Base-by-base conservation (phyloP, 1,284 basidiomycete genomes). In the Cutaneotrichosporon cavernicola region DNA sequence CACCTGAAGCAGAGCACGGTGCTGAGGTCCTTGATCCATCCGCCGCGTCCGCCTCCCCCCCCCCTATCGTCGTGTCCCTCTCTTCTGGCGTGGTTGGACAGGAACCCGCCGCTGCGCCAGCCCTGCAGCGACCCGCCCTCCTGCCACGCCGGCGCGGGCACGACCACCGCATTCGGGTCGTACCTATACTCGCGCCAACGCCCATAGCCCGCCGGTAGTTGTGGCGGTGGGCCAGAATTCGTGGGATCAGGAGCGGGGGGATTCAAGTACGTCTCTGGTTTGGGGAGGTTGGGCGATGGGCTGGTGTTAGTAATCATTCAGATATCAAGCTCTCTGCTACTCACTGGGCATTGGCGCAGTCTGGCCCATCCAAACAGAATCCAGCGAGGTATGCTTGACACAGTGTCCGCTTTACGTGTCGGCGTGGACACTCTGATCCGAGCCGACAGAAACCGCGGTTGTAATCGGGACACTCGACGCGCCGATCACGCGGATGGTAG, bases 381-480 rank as follows among this genome's bases (percentile, higher is more conserved):
- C 97, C 97, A 14, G 91, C 91, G 34, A 97, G 80, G 81, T 97
- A 99, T 30, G 89, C 82, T 69, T 94, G 92, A 78, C 97, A 99
- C 34, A 91, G 87, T 18, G 95, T 90, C 58, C 91, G 86, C 56
- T 94, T 87, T 40, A 97, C 88, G 80, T 99, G 97, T 81, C 97
- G 95, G 62, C 95, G 87, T 5, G 91, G 89, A 77, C 97, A 99
- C 21, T 81, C 82, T 0, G 95, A 93, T 13, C 96, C 92, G 65
- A 92, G 84, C 76, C 88, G 90, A 80, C 97, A 99, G 78, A 99
- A 99, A 0, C 97, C 97, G 66, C 97, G 84, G 69, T 90, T 90
- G 79, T 97, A 99, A 78, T 95, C 91, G 56, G 94, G 92, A 77
- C 97, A 99, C 77, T 97, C 93, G 31, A 94, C 89, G 73, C 89